Conservation (phyloP, 1,284 basidiomycete species). For the Ustilago cynodontis region DNA sequence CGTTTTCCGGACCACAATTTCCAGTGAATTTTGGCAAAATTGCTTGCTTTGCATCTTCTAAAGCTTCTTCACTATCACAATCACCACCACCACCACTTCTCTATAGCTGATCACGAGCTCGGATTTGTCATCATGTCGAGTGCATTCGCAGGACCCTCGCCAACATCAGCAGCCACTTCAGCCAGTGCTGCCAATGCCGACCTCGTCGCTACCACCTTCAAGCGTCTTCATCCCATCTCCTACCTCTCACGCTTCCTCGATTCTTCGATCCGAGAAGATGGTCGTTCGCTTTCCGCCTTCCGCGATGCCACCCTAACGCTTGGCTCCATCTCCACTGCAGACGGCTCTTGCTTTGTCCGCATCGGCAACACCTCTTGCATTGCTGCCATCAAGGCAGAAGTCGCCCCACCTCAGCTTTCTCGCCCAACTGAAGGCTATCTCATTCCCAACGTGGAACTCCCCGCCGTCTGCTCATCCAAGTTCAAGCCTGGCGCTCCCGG, state of each 20-base stretch:
- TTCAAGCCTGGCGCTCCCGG: conserved; percentile 92
- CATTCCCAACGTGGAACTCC: conserved; percentile 85
- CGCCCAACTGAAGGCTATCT: conserved; percentile 46
- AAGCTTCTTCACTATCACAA: conserved; percentile 1
- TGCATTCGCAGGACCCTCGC: conserved; percentile 4
- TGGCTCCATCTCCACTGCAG: conserved; percentile 52
- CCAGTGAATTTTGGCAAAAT: neutral
- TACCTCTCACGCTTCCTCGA: conserved; percentile 57
- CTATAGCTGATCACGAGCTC: neutral
- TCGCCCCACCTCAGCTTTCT: conserved; percentile 41
- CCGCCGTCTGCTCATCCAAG: conserved; percentile 88
- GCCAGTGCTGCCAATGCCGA: conserved; percentile 24
- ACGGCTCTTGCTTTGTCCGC: conserved; percentile 50
- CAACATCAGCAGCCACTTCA: neutral
- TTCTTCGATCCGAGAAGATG: conserved; percentile 53
- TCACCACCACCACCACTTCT: neutral
- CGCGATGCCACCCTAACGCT: conserved; percentile 44
- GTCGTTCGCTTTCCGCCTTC: conserved; percentile 28
- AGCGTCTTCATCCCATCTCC: conserved; percentile 52
- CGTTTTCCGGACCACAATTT: conserved; percentile 12
- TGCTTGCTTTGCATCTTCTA: too few species aligned
- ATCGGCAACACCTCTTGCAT: conserved; percentile 53
- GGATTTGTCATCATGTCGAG: conserved; percentile 29
- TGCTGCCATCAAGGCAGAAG: conserved; percentile 57
- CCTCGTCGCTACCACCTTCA: conserved; percentile 51